Conservation (phyloP, 495 filamentous ascomycete species). For the Talaromyces proteolyticus region DNA sequence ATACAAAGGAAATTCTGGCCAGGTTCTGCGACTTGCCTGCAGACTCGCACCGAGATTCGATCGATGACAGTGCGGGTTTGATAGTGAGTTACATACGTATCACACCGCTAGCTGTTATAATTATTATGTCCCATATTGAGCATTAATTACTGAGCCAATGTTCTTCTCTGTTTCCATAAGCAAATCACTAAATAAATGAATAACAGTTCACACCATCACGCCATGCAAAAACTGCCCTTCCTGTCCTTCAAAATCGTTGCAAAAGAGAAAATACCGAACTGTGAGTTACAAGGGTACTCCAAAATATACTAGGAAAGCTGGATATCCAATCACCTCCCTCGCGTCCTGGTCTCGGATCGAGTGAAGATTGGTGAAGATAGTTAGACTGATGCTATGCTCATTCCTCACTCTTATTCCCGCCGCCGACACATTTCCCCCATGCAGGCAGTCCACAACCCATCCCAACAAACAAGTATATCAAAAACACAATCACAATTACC, state of each 20-base stretch:
- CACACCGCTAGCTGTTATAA: background rate
- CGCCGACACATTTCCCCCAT: constrained; percentile 45
- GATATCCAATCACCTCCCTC: too few relatives aligned
- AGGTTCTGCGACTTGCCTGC: constrained; percentile 40
- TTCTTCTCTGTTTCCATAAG: too few relatives aligned
- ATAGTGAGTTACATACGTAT: constrained; percentile 44
- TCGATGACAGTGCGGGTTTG: constrained; percentile 35
- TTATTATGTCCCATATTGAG: too few relatives aligned
- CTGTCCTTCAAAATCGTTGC: too few relatives aligned
- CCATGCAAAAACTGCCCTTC: background rate
- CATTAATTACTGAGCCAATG: too few relatives aligned
- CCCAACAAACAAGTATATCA: constrained; percentile 73
- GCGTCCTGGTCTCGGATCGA: too few relatives aligned
- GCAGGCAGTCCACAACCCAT: constrained; percentile 69
- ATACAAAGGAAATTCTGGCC: background rate
- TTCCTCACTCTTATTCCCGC: background rate
- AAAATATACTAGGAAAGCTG: too few relatives aligned
- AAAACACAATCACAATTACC: constrained; percentile 72
- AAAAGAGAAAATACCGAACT: too few relatives aligned
- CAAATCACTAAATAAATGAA: too few relatives aligned
- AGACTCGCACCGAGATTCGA: constrained; percentile 40
- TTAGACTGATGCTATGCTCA: too few relatives aligned
- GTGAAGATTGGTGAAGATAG: too few relatives aligned
- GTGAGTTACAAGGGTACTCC: background rate
- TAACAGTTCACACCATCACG: too few relatives aligned